A percentile compares a stretch with the other conserved stretches of the same genome.
phyloP scores from a whole-genome alignment of 108 stramenopile genomes.

The Discostella stelligeroides region DNA sequence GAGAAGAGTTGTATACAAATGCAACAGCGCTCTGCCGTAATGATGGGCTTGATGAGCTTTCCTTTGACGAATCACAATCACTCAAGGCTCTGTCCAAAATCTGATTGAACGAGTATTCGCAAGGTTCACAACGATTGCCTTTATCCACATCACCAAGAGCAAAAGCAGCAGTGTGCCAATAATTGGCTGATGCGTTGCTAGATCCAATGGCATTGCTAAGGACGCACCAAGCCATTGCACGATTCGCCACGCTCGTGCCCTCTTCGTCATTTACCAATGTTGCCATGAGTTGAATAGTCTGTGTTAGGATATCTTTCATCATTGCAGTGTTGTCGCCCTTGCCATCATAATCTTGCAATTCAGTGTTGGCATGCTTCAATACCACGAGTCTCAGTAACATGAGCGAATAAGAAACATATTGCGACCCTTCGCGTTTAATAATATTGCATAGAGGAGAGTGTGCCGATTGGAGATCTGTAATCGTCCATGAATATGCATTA shows the following conservation, averaged over 20 bases:
- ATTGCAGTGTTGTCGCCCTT: background rate
- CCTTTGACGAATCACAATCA: slow-evolving; percentile 16
- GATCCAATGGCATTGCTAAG: slow-evolving; percentile 53
- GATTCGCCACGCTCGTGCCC: slow-evolving; percentile 22
- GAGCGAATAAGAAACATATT: slow-evolving; percentile 54
- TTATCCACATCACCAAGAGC: background rate
- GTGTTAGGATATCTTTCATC: slow-evolving; percentile 5
- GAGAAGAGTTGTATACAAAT: slow-evolving; percentile 63
- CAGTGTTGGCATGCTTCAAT: slow-evolving; percentile 44
- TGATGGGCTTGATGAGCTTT: slow-evolving; percentile 17
- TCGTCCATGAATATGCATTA: slow-evolving; percentile 8
- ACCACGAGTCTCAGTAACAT: slow-evolving; percentile 66
- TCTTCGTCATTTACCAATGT: slow-evolving; percentile 35
- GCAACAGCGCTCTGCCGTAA: slow-evolving; percentile 62
- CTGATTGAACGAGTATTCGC: slow-evolving; percentile 15
- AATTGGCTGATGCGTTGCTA: slow-evolving; percentile 5
- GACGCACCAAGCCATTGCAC: slow-evolving; percentile 59
- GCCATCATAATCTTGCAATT: too few relatives aligned
- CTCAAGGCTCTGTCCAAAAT: slow-evolving; percentile 30
- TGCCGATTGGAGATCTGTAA: slow-evolving; percentile 13
- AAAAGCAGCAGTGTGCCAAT: slow-evolving; percentile 23
- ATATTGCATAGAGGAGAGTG: slow-evolving; percentile 30
- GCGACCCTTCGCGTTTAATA: slow-evolving; percentile 8
- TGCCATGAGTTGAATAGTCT: slow-evolving; percentile 21
- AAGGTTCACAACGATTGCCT: background rate